Percentiles rank a stretch among this genome's conserved stretches.
Conservation (phyloP, 164 flowering plant genomes). For the Magnolia kwangsiensis region DNA sequence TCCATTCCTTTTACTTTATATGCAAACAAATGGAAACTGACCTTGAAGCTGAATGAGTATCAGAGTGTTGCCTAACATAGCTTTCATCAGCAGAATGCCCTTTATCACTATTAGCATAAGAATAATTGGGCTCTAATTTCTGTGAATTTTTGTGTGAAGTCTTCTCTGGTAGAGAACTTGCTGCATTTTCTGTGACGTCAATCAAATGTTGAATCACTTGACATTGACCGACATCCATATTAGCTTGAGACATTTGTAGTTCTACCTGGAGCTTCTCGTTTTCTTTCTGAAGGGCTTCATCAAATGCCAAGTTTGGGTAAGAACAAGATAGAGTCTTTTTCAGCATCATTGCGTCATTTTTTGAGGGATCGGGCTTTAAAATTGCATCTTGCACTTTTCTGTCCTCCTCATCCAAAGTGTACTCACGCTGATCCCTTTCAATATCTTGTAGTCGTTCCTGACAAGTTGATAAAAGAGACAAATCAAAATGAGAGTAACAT, state of each 20-base stretch:
- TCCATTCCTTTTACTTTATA: neutral
- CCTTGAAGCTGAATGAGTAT: conserved; percentile 42
- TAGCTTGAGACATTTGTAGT: conserved; percentile 71
- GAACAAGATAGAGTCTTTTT: conserved; percentile 85
- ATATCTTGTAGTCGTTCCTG: conserved; percentile 86
- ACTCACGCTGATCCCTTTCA: conserved; percentile 84
- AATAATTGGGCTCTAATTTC: conserved; percentile 36
- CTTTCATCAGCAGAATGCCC: conserved; percentile 29
- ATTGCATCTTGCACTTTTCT: conserved; percentile 64
- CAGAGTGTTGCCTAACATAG: conserved; percentile 29
- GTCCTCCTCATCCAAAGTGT: conserved; percentile 90
- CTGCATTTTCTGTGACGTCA: conserved; percentile 68
- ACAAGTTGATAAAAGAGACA: conserved; percentile 4
- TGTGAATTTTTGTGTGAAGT: conserved; percentile 39
- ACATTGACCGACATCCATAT: conserved; percentile 67
- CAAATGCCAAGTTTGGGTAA: conserved; percentile 68
- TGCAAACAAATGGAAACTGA: conserved; percentile 20
- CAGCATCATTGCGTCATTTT: conserved; percentile 47
- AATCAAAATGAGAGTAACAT: neutral
- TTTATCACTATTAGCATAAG: conserved; percentile 33
- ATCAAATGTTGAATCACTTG: conserved; percentile 79
- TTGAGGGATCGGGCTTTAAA: conserved; percentile 57
- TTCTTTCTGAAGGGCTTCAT: conserved; percentile 68
- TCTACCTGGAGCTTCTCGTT: conserved; percentile 83
- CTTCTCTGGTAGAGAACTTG: conserved; percentile 39